Percentiles rank a stretch among this genome's conserved stretches.
These are phyloP conservation scores for Dactylellina cionopaga DNA, from an alignment of 2,329 filamentous ascomycete species.

Conservation along the genomic window DNA sequence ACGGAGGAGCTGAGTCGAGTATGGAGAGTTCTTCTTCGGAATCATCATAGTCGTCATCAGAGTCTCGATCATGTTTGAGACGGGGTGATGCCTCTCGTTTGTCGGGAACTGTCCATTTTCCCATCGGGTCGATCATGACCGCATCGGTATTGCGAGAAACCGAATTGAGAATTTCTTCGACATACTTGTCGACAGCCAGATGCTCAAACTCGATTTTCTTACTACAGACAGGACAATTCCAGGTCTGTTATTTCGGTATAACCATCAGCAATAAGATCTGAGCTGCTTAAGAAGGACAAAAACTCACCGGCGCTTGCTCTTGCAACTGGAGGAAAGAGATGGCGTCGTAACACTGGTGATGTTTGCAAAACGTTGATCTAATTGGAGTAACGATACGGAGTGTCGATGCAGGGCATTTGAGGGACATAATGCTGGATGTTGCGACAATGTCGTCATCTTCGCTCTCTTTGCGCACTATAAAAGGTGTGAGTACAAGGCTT, in stretches of 20 bases:
- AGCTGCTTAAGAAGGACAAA: not conserved
- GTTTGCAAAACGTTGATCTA: slow-evolving; percentile 80
- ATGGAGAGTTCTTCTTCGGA: slow-evolving; percentile 47
- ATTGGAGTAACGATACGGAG: slow-evolving; percentile 82
- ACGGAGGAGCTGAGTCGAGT: slow-evolving; percentile 50
- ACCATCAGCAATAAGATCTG: not conserved
- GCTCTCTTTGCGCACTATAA: slow-evolving; percentile 78
- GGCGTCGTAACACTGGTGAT: slow-evolving; percentile 95
- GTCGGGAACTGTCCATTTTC: slow-evolving; percentile 72
- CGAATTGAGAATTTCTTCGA: slow-evolving; percentile 81
- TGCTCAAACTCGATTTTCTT: slow-evolving; percentile 82
- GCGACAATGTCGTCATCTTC: slow-evolving; percentile 82
- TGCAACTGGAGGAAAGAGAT: slow-evolving; percentile 91
- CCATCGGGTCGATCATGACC: slow-evolving; percentile 88
- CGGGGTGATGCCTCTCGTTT: slow-evolving; percentile 54
- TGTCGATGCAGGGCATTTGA: slow-evolving; percentile 92
- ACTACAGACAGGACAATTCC: slow-evolving; percentile 94
- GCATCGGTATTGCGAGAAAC: slow-evolving; percentile 79
- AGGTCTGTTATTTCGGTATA: slow-evolving; percentile 68
- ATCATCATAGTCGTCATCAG: slow-evolving; percentile 19
- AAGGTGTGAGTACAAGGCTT: slow-evolving; percentile 26
- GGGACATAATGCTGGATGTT: slow-evolving; percentile 85
- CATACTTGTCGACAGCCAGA: slow-evolving; percentile 90
- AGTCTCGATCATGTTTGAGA: slow-evolving; percentile 39
- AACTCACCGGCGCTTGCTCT: slow-evolving; percentile 78